Evolutionary conservation across 2,329 filamentous ascomycete species (phyloP), one percentile per base, ranked within the genome.

Genomic region (Hypoxylon sp.): DNA sequence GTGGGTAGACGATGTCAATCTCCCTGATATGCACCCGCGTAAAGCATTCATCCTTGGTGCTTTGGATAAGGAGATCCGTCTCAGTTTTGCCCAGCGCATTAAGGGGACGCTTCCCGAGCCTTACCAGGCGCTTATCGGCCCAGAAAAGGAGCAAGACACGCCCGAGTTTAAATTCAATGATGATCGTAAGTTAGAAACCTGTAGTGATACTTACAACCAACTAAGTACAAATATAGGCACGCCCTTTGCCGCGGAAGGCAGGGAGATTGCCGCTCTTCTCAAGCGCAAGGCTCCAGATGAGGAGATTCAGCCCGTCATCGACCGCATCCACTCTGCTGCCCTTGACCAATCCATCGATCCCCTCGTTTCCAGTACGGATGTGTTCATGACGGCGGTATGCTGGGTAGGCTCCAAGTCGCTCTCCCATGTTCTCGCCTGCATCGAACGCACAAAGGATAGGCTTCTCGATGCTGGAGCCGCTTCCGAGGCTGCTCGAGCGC

Each of bases 41-140:
- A 97, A 97, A 81, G 93, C 95, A 30, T 97, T 99, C 80, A 96
- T 99, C 70, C 84, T 90, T 56, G 95, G 94, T 19, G 91, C 93
- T 2, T 81, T 99, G 63, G 96, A 99, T 76, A 98, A 98, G 82
- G 96, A 99, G 81, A 97, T 99, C 70, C 91, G 96, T 4, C 84
- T 99, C 52, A 97, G 94, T 75, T 99, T 99, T 78, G 94, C 96
- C 0, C 95, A 97, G 79, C 90, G 96, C 61, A 97, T 99, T 75
- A 94, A 96, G 78, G 94, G 94, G 68, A 98, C 96, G 4, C 83
- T 99, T 6, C 96, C 95, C 1, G 89, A 91, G 56, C 88, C 90
- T 6, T 98, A 97, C 76, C 89, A 94, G 73, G 82, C 83, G 2
- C 82, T 99, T 65, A 95, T 99, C 70, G 87, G 91, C 0, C 88